phyloP scores from a whole-genome alignment of 2,329 filamentous ascomycete genomes.

The Cladorrhinum sp. region DNA sequence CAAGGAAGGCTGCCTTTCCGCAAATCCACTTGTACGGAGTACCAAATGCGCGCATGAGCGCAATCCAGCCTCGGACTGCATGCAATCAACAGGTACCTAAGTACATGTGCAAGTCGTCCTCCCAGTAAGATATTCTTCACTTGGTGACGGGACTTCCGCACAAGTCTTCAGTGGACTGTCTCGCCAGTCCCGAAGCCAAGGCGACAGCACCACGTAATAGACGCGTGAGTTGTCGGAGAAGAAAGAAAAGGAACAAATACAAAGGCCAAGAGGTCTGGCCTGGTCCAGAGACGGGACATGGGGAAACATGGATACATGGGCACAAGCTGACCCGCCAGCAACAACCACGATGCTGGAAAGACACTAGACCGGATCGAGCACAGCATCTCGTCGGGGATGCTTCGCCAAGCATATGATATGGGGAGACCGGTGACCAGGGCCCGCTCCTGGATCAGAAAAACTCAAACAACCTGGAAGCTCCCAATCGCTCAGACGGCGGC shows the following conservation, averaged over 20 bases:
- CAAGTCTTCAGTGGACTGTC: not conserved
- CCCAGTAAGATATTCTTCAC: too few species aligned
- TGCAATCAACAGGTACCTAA: too few species aligned
- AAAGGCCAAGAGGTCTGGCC: constrained; percentile 6
- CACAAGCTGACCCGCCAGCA: not conserved
- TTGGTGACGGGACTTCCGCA: too few species aligned
- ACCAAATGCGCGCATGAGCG: not conserved
- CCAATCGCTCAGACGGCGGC: too few species aligned
- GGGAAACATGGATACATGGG: constrained; percentile 1
- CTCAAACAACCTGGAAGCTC: not conserved
- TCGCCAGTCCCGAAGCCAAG: not conserved
- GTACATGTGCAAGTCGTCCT: too few species aligned
- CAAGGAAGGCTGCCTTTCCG: constrained; percentile 1
- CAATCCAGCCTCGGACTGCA: not conserved
- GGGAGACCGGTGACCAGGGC: constrained; percentile 21
- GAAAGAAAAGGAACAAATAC: not conserved
- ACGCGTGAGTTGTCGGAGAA: not conserved
- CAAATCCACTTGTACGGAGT: constrained; percentile 1
- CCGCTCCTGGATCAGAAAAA: not conserved
- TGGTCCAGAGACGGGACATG: not conserved
- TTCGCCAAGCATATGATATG: constrained; percentile 22
- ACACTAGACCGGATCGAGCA: constrained; percentile 22
- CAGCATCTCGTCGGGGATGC: constrained; percentile 13
- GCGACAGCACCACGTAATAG: not conserved
- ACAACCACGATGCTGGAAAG: constrained; percentile 18